A percentile compares a stretch with the other conserved stretches of the same genome.
These are phyloP conservation scores for Alternaria sp. DNA, from an alignment of 2,329 filamentous ascomycete species.

Conservation along the genomic window DNA sequence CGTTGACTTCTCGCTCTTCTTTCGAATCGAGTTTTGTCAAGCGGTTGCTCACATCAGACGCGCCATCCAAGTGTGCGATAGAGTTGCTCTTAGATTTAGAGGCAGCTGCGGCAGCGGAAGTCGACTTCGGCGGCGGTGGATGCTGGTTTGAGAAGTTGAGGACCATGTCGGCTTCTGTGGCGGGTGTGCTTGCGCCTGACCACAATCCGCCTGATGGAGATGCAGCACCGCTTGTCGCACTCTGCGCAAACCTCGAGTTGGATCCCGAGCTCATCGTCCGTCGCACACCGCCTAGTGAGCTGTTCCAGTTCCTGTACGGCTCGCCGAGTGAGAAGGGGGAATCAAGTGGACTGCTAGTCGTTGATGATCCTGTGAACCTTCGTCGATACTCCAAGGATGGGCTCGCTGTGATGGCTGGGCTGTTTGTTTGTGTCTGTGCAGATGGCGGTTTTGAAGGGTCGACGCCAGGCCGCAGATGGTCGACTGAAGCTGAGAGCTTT, in stretches of 20 bases:
- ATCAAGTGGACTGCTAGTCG: slow-evolving; percentile 36
- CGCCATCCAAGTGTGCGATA: slow-evolving; percentile 11
- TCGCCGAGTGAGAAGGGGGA: slow-evolving; percentile 39
- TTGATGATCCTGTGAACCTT: slow-evolving; percentile 28
- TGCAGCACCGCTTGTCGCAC: slow-evolving; percentile 25
- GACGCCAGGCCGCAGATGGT: slow-evolving; percentile 68
- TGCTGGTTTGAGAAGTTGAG: slow-evolving; percentile 40
- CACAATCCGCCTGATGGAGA: slow-evolving; percentile 47
- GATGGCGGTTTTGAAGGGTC: slow-evolving; percentile 45
- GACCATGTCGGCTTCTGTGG: slow-evolving; percentile 38
- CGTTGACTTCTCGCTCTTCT: slow-evolving; percentile 38
- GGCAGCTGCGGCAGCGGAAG: slow-evolving; percentile 10
- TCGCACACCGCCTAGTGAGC: slow-evolving; percentile 50
- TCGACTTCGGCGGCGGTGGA: slow-evolving; percentile 20
- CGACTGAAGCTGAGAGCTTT: slow-evolving; percentile 74
- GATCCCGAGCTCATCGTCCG: slow-evolving; percentile 45
- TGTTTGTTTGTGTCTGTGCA: slow-evolving; percentile 24
- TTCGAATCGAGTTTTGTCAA: slow-evolving; percentile 26
- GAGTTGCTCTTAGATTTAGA: background rate
- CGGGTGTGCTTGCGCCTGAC: slow-evolving; percentile 40
- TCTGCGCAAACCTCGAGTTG: slow-evolving; percentile 28
- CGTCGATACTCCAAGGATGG: slow-evolving; percentile 34
- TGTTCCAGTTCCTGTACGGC: slow-evolving; percentile 41
- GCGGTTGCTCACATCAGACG: slow-evolving; percentile 10
- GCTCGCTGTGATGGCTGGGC: slow-evolving; percentile 35